Evolutionary conservation across 2,329 filamentous ascomycete species (phyloP).

Genomic region (Monosporascus sp.): DNA sequence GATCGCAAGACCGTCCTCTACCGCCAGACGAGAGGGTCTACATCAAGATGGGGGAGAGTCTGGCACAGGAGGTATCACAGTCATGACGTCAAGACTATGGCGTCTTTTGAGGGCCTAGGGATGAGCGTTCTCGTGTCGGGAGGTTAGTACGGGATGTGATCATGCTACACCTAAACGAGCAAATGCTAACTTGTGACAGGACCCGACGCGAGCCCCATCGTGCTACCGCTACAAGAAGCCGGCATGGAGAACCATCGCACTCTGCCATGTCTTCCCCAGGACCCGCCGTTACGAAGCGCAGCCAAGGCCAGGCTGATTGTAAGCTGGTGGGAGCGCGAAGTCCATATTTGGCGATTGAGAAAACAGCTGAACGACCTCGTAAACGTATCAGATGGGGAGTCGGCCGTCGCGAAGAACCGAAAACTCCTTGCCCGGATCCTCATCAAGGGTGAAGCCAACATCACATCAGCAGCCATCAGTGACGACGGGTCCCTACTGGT

Average conservation of each 20-base stretch:
- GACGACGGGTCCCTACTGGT: slow-evolving; percentile 66
- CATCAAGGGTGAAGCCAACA: slow-evolving; percentile 71
- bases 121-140: slow-evolving; percentile 88
- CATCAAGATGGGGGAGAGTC: slow-evolving; percentile 75
- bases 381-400: slow-evolving; percentile 32
- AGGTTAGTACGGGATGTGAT: slow-evolving; percentile 48
- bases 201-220: slow-evolving; percentile 76
- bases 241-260: slow-evolving; percentile 75
- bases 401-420: slow-evolving; percentile 45
- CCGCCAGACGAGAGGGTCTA: slow-evolving; percentile 56
- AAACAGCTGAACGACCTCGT: slow-evolving; percentile 42
- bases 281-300: slow-evolving; percentile 67
- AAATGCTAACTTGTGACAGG: slow-evolving; percentile 46
- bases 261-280: slow-evolving; percentile 79
- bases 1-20: slow-evolving; percentile 84
- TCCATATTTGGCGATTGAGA: slow-evolving; percentile 70
- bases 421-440: slow-evolving; percentile 66
- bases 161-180: not conserved
- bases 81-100: slow-evolving; percentile 93
- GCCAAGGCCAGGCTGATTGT: slow-evolving; percentile 69
- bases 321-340: slow-evolving; percentile 87
- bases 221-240: slow-evolving; percentile 73
- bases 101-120: slow-evolving; percentile 75
- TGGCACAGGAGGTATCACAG: slow-evolving; percentile 81
- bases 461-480: slow-evolving; percentile 69